Conservation (phyloP, 345 rosid genomes). For the Angophora floribunda region DNA sequence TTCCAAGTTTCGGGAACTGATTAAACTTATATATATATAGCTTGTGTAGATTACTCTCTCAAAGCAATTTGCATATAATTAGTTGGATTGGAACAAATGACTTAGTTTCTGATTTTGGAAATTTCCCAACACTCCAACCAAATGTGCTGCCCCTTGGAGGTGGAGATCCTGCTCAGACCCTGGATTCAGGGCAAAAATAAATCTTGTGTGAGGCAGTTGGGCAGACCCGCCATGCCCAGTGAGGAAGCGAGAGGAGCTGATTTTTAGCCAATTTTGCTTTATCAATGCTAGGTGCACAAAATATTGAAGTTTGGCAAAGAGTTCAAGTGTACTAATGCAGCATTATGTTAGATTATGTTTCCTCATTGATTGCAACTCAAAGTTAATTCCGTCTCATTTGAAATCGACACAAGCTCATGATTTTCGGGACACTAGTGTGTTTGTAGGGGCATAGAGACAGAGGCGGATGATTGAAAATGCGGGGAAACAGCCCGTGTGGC, state of each 20-base stretch:
- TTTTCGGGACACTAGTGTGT: too few relatives aligned
- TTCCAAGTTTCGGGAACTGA: neutral
- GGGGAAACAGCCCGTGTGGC: neutral
- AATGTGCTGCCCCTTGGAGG: neutral
- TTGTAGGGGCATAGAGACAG: too few relatives aligned
- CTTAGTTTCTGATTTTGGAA: neutral
- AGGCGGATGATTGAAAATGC: too few relatives aligned
- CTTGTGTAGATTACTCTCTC: neutral
- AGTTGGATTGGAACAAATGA: neutral
- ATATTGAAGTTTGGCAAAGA: too few relatives aligned
- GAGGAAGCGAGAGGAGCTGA: too few relatives aligned
- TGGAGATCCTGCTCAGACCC: neutral
- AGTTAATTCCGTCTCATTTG: too few relatives aligned
- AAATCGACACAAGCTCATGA: too few relatives aligned
- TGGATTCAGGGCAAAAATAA: neutral
- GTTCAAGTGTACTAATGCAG: too few relatives aligned
- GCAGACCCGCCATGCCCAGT: neutral
- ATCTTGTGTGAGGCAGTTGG: neutral
- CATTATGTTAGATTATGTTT: too few relatives aligned
- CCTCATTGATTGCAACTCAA: too few relatives aligned
- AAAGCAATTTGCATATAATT: neutral
- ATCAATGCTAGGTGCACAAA: too few relatives aligned
- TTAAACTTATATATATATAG: neutral
- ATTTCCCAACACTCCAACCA: neutral
- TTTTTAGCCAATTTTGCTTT: too few relatives aligned